phyloP scores from a whole-genome alignment of 106 monocot genomes.

The Allium fistulosum region DNA sequence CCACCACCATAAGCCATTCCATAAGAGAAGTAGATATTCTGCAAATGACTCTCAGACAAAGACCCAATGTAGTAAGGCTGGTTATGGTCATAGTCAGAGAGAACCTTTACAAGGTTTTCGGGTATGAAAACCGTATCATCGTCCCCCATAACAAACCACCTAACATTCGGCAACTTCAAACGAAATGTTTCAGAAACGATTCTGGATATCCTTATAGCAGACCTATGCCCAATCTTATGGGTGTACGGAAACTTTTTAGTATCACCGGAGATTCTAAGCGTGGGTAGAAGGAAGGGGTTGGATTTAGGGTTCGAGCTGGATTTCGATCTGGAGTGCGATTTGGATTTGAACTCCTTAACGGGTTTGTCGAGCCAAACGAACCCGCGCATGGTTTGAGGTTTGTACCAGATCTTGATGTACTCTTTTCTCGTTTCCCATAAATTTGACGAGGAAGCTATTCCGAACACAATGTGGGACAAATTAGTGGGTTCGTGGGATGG shows the following conservation, averaged over 20 bases:
- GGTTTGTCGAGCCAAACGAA: slow-evolving; percentile 43
- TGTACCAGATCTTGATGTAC: slow-evolving; percentile 52
- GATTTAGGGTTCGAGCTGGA: too few relatives aligned
- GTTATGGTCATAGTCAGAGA: slow-evolving; percentile 41
- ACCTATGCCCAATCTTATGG: slow-evolving; percentile 48
- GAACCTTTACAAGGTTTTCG: slow-evolving; percentile 37
- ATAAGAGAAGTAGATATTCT: slow-evolving; percentile 64
- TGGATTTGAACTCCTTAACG: slow-evolving; percentile 7
- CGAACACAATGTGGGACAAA: slow-evolving; percentile 43
- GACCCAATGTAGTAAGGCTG: slow-evolving; percentile 62
- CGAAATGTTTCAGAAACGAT: slow-evolving; percentile 82
- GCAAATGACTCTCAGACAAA: slow-evolving; percentile 49
- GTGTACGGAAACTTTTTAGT: slow-evolving; percentile 66
- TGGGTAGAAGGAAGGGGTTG: slow-evolving; percentile 26
- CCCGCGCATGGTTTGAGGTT: slow-evolving; percentile 35
- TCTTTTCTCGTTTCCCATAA: slow-evolving; percentile 41
- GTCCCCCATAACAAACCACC: slow-evolving; percentile 92
- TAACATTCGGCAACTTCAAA: slow-evolving; percentile 29
- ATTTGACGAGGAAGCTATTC: slow-evolving; percentile 45
- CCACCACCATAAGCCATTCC: slow-evolving; percentile 71
- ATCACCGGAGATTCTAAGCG: slow-evolving; percentile 51
- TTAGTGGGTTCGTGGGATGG: too few relatives aligned
- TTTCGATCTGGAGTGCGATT: too few relatives aligned
- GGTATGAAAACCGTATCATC: slow-evolving; percentile 82
- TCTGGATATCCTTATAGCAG: slow-evolving; percentile 87